Evolutionary conservation across 352 stramenopile genomes (phyloP), one percentile per base, ranked within the genome.

Genomic region (Pythium dissimile): DNA sequence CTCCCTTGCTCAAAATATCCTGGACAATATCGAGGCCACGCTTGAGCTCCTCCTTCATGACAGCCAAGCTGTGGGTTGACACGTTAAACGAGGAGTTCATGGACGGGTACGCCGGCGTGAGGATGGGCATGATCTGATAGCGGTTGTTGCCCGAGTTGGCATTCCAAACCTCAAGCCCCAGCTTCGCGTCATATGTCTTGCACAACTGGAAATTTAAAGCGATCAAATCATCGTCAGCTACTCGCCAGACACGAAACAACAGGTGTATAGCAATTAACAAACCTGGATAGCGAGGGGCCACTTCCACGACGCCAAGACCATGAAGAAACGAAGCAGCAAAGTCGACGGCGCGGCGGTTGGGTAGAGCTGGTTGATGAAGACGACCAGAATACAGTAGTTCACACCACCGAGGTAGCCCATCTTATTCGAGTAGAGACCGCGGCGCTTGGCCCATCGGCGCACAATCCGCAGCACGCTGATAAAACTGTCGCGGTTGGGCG

Each of bases 21-120:
- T 94, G 86, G 13, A 95, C 86, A 59, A 93, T 72, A 5, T 75
- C 71, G 18, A 92, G 55, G 8, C 76, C 84, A 32, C 84, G 77
- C 64, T 90, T 88, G 48, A 98, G 86, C 72, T 99, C 96, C 23
- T 97, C 83, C 62, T 96, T 94, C 71, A 99, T 97, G 24, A 97
- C 83, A 23, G 90, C 73, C n/a, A 98, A 71, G 61, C 96, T 97
- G 58, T 97, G 90, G 31, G 84, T 77, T 51, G 89, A 97, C 42
- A 99, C 96, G 68, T 98, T 99, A 75, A 98, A 99, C 16, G 96
- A 98, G 23, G 96, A 99, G 75, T 99, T 99, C 97, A 99, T 99
- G 24, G 87, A 97, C 39, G 97, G 97, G 74, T 99, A 99, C 47
- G 94, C 95, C 5, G 97, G 97, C 21, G 97, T 99, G 57, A 99